phyloP scores from a whole-genome alignment of 768 basidiomycete genomes.

The Rickenella mellea region DNA sequence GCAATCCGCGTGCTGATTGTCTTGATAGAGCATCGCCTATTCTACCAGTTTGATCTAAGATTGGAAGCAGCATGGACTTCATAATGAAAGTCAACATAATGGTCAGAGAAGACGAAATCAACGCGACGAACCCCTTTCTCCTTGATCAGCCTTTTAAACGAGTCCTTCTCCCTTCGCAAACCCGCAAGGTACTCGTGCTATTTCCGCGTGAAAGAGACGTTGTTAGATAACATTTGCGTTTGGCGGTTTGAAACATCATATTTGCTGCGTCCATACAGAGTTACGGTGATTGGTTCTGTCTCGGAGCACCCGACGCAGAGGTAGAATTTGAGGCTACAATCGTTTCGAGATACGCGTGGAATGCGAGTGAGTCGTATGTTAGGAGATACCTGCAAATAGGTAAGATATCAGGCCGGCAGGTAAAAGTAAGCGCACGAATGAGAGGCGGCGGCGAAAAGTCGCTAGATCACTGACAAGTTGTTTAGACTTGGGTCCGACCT shows the following conservation, averaged over 20 bases:
- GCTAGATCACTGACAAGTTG: constrained; percentile 86
- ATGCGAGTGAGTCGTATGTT: constrained; percentile 83
- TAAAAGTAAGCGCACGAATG: constrained; percentile 34
- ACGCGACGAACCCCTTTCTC: constrained; percentile 69
- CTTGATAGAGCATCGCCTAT: constrained; percentile 37
- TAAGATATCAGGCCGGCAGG: constrained; percentile 2
- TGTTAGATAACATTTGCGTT: constrained; percentile 64
- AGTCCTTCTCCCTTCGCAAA: constrained; percentile 84
- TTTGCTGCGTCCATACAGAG: constrained; percentile 89
- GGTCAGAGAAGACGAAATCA: not conserved
- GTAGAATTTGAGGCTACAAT: constrained; percentile 57
- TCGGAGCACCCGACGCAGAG: constrained; percentile 38
- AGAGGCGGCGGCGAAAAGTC: constrained; percentile 71
- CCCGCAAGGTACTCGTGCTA: constrained; percentile 88
- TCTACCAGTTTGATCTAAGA: constrained; percentile 37
- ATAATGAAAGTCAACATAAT: not conserved
- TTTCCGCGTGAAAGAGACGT: constrained; percentile 12
- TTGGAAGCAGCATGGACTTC: constrained; percentile 86
- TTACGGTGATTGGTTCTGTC: constrained; percentile 76
- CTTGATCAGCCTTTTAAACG: constrained; percentile 86
- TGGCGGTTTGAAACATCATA: constrained; percentile 71
- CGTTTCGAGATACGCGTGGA: constrained; percentile 86
- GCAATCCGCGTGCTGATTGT: constrained; percentile 81
- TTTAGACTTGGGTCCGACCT: constrained; percentile 86
- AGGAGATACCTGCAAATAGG: constrained; percentile 57